Percentiles rank a stretch among this genome's conserved stretches.
phyloP scores from a whole-genome alignment of 179 eudicot species.

The Spinacia oleracea region DNA sequence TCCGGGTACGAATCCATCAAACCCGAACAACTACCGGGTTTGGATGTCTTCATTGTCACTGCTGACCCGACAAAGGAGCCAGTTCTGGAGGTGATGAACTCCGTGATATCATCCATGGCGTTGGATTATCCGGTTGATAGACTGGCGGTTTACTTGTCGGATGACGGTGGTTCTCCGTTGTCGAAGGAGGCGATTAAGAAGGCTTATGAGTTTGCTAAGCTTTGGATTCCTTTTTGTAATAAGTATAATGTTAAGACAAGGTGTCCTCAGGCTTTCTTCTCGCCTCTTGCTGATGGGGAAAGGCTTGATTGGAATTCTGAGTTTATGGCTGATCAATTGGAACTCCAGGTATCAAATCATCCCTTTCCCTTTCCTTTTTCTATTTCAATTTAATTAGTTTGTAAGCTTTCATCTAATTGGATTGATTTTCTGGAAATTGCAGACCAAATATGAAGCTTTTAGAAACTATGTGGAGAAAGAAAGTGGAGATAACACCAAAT shows the following conservation, averaged over 20 bases:
- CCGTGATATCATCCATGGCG: conserved; percentile 51
- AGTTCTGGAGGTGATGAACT: conserved; percentile 43
- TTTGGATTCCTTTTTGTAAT: conserved; percentile 50
- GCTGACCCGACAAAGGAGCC: conserved; percentile 54
- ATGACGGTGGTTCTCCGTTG: conserved; percentile 44
- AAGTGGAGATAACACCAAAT: conserved; percentile 30
- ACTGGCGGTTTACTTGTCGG: conserved; percentile 46
- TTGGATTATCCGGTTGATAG: conserved; percentile 48
- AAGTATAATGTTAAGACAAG: conserved; percentile 47
- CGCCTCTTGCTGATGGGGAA: conserved; percentile 30
- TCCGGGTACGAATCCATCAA: background rate
- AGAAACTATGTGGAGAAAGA: conserved; percentile 21
- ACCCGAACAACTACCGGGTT: conserved; percentile 29
- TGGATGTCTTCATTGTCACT: conserved; percentile 50
- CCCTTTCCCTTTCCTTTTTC: background rate
- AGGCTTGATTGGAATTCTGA: conserved; percentile 19
- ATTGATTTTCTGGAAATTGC: too few species aligned
- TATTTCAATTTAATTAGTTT: too few species aligned
- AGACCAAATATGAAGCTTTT: conserved; percentile 34
- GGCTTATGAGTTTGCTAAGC: conserved; percentile 36
- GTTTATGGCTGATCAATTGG: conserved; percentile 12
- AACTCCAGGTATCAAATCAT: conserved; percentile 15
- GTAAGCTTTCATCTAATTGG: too few species aligned
- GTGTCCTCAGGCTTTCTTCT: conserved; percentile 54
- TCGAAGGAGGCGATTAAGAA: conserved; percentile 33